Percentiles rank a stretch among this genome's conserved stretches.
Evolutionary conservation across 441 rosid species (phyloP).

Genomic region (Raphanus hybrid): DNA sequence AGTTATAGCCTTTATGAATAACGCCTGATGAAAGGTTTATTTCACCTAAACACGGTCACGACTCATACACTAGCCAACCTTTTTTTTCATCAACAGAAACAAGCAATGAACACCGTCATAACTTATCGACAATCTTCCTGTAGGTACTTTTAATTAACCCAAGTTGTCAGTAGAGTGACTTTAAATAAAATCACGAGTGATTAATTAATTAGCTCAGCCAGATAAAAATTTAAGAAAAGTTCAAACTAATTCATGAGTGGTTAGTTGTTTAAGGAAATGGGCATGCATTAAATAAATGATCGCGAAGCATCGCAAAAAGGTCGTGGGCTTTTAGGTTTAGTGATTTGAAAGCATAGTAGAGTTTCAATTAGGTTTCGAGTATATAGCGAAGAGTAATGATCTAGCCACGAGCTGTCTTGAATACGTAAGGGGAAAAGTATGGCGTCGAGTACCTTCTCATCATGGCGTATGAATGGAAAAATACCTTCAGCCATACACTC

Average conservation of each 20-base stretch:
- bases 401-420: constrained; percentile 5
- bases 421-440: not conserved
- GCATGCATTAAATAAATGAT: constrained; percentile 8
- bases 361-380: not conserved
- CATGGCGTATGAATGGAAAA: not conserved
- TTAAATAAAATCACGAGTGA: too few relatives aligned
- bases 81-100: not conserved
- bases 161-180: not conserved
- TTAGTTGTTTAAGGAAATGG: not conserved
- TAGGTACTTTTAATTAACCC: not conserved
- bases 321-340: constrained; percentile 5
- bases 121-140: not conserved
- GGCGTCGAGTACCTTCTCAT: constrained; percentile 1
- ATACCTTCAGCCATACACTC: constrained; percentile 13
- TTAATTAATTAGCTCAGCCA: too few relatives aligned
- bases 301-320: not conserved
- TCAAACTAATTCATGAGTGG: too few relatives aligned
- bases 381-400: constrained; percentile 3
- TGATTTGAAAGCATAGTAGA: constrained; percentile 7
- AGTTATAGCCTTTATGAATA: not conserved
- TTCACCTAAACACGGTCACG: not conserved
- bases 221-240: too few relatives aligned
- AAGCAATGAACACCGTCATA: not conserved
- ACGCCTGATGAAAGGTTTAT: not conserved
- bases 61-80: not conserved